Evolutionary conservation across 1,284 basidiomycete genomes (phyloP).

Genomic region (Leccinum proliferum): DNA sequence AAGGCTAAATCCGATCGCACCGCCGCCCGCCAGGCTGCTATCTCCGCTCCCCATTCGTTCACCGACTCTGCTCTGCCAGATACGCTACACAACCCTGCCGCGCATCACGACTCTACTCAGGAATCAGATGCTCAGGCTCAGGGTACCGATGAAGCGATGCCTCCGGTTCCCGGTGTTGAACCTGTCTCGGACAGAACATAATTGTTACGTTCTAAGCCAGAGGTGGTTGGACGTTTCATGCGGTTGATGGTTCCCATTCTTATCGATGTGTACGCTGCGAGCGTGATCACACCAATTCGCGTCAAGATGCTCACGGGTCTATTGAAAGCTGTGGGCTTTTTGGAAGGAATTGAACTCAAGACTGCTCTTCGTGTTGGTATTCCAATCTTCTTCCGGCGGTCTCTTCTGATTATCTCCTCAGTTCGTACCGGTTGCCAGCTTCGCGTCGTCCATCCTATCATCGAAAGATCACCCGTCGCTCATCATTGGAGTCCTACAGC

Average conservation of each 20-base stretch:
- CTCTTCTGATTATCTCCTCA: constrained; percentile 29
- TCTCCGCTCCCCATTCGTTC: constrained; percentile 25
- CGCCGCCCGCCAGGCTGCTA: constrained; percentile 50
- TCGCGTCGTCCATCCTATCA: constrained; percentile 88
- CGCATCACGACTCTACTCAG: constrained; percentile 23
- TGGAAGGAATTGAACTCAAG: constrained; percentile 73
- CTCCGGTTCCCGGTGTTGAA: constrained; percentile 22
- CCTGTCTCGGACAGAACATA: constrained; percentile 56
- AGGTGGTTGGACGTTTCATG: constrained; percentile 80
- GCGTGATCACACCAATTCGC: constrained; percentile 80
- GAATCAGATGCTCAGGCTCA: constrained; percentile 30
- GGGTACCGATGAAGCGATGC: constrained; percentile 33
- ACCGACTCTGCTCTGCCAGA: constrained; percentile 23
- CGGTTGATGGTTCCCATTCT: constrained; percentile 85
- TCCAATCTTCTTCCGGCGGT: constrained; percentile 1
- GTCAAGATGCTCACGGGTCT: constrained; percentile 84
- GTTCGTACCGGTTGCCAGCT: constrained; percentile 88
- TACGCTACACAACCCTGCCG: constrained; percentile 10
- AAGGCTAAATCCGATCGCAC: constrained; percentile 74
- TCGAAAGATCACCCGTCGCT: constrained; percentile 84
- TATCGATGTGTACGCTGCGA: constrained; percentile 93
- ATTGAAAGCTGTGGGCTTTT: constrained; percentile 85
- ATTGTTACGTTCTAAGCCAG: constrained; percentile 68
- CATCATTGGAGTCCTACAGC: constrained; percentile 82
- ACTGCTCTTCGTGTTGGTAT: constrained; percentile 62